Evolutionary conservation across 192 early-diverging fungal species (phyloP), one percentile per base, ranked within the genome.

Genomic region (Mortierella hygrophila): DNA sequence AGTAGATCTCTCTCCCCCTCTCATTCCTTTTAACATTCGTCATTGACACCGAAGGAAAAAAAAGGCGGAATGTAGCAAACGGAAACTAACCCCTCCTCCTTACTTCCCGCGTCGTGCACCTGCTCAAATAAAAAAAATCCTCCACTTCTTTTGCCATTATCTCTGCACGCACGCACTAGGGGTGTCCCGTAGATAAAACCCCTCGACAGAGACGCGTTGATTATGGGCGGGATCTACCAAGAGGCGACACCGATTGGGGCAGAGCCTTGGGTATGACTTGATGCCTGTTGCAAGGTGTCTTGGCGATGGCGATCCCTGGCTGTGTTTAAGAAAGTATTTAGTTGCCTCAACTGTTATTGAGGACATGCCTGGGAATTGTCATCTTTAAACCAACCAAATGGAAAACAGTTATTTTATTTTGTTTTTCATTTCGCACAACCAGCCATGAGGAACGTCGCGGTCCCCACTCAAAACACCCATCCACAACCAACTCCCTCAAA

Each of bases 251-350:
- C 79, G 21, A 72, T 77, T 86, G 84, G 84, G 84, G 9, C 75
- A 86, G 52, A 86, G 78, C 40, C 63, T 75, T 7, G 83, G 83
- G 9, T 77, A 55, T 11, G 76, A 80, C 13, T 54, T 86, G 54
- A 80, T 78, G 79, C 69, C 84, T 10, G 84, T 86, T 9, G 84
- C 55, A 8, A n/a, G 35, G 26, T 86, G 84, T 70, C 55, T 86
- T 16, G 84, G 84, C 0, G 84, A 86, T 18, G 74, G 47, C 9
- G 84, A 86, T 47, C 79, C 84, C 7, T 72, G 84, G 7, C n/a
- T 81, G 15, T 86, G 84, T 86, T 81, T 42, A 86, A 81, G 76
- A 79, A 86, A 35, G 44, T 86, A n/a, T n/a, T n/a, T n/a, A 71
- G 71, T 54, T 6, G 74, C 40, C 11, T 74, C 83, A 1, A 46